phyloP scores from a whole-genome alignment of 768 basidiomycete species.

The Phlebiopsis flavidoalba region DNA sequence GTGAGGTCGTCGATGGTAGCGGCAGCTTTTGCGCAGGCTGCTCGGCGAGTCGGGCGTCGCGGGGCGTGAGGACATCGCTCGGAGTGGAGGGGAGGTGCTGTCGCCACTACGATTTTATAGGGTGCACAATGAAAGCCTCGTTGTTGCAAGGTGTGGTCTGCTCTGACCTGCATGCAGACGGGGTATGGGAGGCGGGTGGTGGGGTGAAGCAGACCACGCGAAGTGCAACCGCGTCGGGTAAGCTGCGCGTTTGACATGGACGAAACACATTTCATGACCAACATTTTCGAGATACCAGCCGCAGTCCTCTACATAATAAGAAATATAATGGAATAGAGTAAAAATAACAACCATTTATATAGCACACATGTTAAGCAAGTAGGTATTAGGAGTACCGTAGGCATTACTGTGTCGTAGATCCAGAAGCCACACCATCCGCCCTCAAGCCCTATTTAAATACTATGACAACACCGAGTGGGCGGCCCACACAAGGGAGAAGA shows the following conservation, averaged over 20 bases:
- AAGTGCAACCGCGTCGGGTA: neutral
- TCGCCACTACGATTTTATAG: neutral
- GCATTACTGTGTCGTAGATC: constrained; percentile 3
- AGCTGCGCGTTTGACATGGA: neutral
- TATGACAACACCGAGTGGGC: neutral
- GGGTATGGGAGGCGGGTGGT: neutral
- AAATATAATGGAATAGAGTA: neutral
- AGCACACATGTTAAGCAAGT: constrained; percentile 3
- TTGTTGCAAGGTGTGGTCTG: neutral
- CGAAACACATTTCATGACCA: neutral
- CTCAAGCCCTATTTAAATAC: neutral
- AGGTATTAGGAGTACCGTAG: constrained; percentile 5
- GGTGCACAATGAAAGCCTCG: neutral
- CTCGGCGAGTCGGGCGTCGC: constrained; percentile 24
- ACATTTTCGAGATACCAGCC: too few relatives aligned
- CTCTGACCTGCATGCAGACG: neutral
- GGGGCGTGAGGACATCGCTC: constrained; percentile 17
- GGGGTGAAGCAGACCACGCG: neutral
- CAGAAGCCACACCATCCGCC: constrained; percentile 3
- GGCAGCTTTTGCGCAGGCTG: constrained; percentile 27
- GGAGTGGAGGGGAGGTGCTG: neutral
- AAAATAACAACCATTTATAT: neutral
- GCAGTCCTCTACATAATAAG: neutral
- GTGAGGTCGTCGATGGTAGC: constrained; percentile 77
- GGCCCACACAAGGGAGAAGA: neutral